Conservation (phyloP, 352 stramenopile species). For the Pythium phragmitis region DNA sequence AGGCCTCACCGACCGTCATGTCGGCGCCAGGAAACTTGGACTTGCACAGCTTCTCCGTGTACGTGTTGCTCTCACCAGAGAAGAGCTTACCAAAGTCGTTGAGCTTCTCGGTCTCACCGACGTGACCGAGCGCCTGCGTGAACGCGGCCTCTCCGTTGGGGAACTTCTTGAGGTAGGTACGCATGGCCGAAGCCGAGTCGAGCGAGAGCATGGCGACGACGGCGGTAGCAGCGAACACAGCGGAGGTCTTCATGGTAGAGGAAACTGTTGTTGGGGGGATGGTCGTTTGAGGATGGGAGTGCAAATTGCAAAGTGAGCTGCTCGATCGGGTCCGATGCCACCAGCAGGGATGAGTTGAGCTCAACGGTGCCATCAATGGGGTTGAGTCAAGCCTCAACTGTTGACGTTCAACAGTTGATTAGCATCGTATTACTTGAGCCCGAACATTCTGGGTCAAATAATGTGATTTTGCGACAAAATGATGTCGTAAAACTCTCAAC, state of each 20-base stretch:
- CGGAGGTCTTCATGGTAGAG: slow-evolving; percentile 60
- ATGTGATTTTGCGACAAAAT: too few relatives aligned
- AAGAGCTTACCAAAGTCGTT: slow-evolving; percentile 41
- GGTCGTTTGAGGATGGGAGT: neutral
- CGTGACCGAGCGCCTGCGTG: neutral
- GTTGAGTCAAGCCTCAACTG: too few relatives aligned
- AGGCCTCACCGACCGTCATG: slow-evolving; percentile 49
- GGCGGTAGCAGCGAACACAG: slow-evolving; percentile 49
- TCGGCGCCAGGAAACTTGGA: slow-evolving; percentile 32
- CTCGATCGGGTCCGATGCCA: neutral
- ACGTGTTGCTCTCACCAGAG: slow-evolving; percentile 25
- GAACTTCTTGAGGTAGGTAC: slow-evolving; percentile 34
- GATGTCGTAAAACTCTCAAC: too few relatives aligned
- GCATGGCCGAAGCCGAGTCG: slow-evolving; percentile 41
- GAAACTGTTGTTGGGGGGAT: neutral
- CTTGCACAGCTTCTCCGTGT: slow-evolving; percentile 35
- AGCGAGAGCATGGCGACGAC: slow-evolving; percentile 64
- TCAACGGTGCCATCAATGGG: too few relatives aligned
- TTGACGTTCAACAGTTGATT: too few relatives aligned
- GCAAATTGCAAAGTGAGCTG: slow-evolving; percentile 8
- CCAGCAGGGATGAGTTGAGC: too few relatives aligned
- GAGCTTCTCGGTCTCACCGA: slow-evolving; percentile 35
- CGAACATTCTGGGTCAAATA: too few relatives aligned
- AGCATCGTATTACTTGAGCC: too few relatives aligned
- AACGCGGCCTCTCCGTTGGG: slow-evolving; percentile 33